Evolutionary conservation across 2,329 filamentous ascomycete species (phyloP), one percentile per base, ranked within the genome.

Genomic region (Pyrenochaeta sp.): DNA sequence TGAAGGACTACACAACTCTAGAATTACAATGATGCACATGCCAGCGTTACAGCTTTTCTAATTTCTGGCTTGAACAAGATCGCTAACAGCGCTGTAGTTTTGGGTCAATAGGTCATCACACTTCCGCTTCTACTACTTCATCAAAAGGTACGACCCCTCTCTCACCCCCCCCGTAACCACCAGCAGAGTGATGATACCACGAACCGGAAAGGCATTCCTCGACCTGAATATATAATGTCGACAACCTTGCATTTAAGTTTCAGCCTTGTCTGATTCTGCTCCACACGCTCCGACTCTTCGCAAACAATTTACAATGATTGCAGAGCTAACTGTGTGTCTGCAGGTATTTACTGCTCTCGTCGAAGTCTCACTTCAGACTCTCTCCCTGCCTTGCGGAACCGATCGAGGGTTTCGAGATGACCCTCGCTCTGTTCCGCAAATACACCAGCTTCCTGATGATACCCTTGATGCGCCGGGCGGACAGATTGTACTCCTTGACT

Each of bases 131-230:
- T 49, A 30, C 37, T 53, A 43, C 44, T 50, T 42, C 30, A 50
- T 47, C 22, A 66, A 72, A 85, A 76, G 83, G 83, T 85, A 79
- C 58, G 68, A 56, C 51, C 46, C 52, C 50, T 50, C 45, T 45
- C 43, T 59, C 43, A 52, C 40, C 50, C 37, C 46, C 54, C 24
- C 53, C 50, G 43, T 54, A 57, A 55, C 55, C 61, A 57, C 62
- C 59, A 62, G 73, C 80, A 80, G 74, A 76, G 79, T 88, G 86
- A 88, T 88, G 85, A 88, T 83, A 77, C 77, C 77, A 81, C 78
- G 85, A 88, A 85, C 86, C 83, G 83, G 83, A 86, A 82, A 85
- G 86, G 86, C 85, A 88, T 88, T 88, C 86, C 86, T 88, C 86
- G 84, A 84, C 81, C 86, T 83, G 84, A 88, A 88, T 79, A 80